Evolutionary conservation across 805 yeast genomes (phyloP), one percentile per base, ranked within the genome.

Genomic region (Lachancea kluyveri): DNA sequence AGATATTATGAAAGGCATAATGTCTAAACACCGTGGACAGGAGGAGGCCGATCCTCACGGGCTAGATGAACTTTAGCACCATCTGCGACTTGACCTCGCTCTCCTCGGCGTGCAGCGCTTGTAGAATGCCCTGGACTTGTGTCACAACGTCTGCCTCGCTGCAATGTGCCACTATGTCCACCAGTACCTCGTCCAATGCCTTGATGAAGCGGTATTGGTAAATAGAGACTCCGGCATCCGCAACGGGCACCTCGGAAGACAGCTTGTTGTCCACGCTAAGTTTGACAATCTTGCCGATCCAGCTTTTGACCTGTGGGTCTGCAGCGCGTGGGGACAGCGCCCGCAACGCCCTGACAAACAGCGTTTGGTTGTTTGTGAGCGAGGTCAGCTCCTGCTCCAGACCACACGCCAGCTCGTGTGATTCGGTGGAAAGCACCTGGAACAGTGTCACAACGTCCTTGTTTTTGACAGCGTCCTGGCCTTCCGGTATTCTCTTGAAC

Each of bases 191-290:
- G 31, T 51, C 52, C 19, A 54, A 33, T 6, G 52, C 41, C 16
- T 56, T 44, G n/a, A 47, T 47, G 27, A 52, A 52, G 28, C 51
- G 41, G 30, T 50, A 54, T 30, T 50, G 50, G 17, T 39, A 39
- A 13, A 47, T 33, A 14, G 48, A 34, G 14, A 36, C 30, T 2
- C 33, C 36, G n/a, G 35, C 13, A 3, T 35, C 16, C 11, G 32
- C 24, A n/a, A 21, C 24, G 10, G 28, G 17, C 26, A 19, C 15
- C 26, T 35, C 50, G 18, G 27, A 19, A 6, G 41, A 34, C 23
- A 54, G 19, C 33, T 45, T 48, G 26, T 35, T 36, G 23, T 52
- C 51, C 10, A 50, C 39, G 27, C 57, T 50, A 28, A 47, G 31
- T 28, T 50, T 47, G 3, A 54, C 55, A 11, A 50, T 41, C 8